These are phyloP conservation scores for Sphagnum contortum DNA, from an alignment of 225 moss, liverwort and hornwort species.

Conservation along the genomic window DNA sequence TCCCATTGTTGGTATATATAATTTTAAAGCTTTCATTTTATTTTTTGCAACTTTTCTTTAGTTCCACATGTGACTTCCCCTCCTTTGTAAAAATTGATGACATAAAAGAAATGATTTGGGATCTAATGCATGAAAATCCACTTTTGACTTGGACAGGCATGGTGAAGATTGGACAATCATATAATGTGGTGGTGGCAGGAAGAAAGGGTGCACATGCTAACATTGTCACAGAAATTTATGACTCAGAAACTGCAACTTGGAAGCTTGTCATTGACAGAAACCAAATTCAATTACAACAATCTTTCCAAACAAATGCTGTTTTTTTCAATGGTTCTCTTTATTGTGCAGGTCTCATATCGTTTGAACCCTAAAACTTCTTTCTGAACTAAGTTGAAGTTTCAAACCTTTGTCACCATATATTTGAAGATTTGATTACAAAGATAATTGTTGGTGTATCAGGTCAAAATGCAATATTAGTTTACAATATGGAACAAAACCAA, in stretches of 20 bases:
- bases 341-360: conserved; percentile 36
- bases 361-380: too few species aligned
- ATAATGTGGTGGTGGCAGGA: conserved; percentile 62
- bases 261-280: conserved; percentile 39
- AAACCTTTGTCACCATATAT: too few species aligned
- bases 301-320: conserved; percentile 49
- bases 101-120: not conserved
- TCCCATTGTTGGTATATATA: conserved; percentile 50
- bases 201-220: conserved; percentile 42
- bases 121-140: not conserved
- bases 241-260: conserved; percentile 47
- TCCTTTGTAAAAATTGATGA: not conserved
- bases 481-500: conserved; percentile 20
- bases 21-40: not conserved
- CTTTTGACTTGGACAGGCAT: conserved; percentile 31
- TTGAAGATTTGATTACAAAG: too few species aligned
- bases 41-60: not conserved
- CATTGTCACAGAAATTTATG: conserved; percentile 66
- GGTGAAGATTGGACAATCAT: conserved; percentile 43
- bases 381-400: too few species aligned
- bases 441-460: conserved; percentile 6
- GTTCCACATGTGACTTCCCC: not conserved
- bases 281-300: conserved; percentile 37
- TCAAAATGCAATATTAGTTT: conserved; percentile 36
- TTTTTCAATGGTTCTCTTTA: conserved; percentile 57